These are phyloP conservation scores for Grifola frondosa DNA, from an alignment of 1,284 basidiomycete species.

Conservation along the genomic window DNA sequence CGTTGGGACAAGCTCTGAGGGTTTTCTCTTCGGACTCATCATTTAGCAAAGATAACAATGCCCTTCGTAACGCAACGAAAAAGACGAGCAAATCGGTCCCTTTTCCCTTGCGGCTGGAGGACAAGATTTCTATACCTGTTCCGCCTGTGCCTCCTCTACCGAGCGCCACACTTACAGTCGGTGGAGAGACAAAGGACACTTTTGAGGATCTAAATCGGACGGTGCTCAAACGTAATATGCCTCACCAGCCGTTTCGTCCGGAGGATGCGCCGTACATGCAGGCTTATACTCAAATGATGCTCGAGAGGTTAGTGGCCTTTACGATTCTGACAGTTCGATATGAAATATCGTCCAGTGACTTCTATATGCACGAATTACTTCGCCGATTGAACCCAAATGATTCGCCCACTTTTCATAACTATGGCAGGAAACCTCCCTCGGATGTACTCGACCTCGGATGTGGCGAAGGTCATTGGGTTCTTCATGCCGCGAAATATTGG, in stretches of 20 bases:
- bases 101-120: constrained; percentile 6
- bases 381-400: constrained; percentile 47
- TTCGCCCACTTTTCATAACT: constrained; percentile 60
- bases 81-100: constrained; percentile 6
- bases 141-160: constrained; percentile 9
- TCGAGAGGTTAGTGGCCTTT: constrained; percentile 53
- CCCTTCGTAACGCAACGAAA: no score
- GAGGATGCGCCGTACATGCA: constrained; percentile 62
- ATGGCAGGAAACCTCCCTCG: constrained; percentile 47
- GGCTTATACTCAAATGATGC: constrained; percentile 52
- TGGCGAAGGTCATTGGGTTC: constrained; percentile 64
- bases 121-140: no score
- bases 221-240: constrained; percentile 37
- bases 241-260: constrained; percentile 47
- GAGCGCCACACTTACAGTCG: constrained; percentile 1
- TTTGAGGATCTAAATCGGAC: constrained; percentile 22
- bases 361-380: constrained; percentile 51
- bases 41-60: constrained; percentile 7
- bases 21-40: constrained; percentile 11
- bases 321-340: constrained; percentile 3
- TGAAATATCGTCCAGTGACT: constrained; percentile 45
- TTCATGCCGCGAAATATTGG: constrained; percentile 62
- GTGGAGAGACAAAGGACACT: constrained; percentile 10
- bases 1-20: constrained; percentile 18
- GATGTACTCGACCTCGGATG: constrained; percentile 72